phyloP scores from a whole-genome alignment of 345 rosid species.

The Odontarrhena argentea region DNA sequence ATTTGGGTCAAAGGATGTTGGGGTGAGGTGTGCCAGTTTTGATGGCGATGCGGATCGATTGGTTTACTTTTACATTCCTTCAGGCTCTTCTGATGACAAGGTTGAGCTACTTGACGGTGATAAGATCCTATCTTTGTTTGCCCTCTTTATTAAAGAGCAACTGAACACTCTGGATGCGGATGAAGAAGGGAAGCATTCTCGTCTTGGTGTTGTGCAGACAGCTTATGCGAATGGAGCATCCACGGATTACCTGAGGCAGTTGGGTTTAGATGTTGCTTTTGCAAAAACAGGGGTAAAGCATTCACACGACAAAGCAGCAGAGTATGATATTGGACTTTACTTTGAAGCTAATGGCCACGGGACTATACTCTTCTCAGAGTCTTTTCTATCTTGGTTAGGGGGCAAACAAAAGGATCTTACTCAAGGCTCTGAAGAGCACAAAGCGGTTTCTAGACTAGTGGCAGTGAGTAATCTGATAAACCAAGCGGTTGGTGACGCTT shows the following conservation, averaged over 20 bases:
- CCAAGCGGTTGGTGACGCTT: slow-evolving; percentile 97
- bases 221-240: slow-evolving; percentile 99
- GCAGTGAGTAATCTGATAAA: slow-evolving; percentile 82
- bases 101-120: slow-evolving; percentile 89
- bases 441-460: slow-evolving; percentile 71
- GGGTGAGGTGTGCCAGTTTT: slow-evolving; percentile 88
- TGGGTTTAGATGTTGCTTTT: slow-evolving; percentile 69
- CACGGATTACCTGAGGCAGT: slow-evolving; percentile 61
- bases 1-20: slow-evolving; percentile 58
- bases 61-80: slow-evolving; percentile 63
- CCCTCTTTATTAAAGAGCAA: slow-evolving; percentile 78
- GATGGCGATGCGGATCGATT: slow-evolving; percentile 97
- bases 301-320: slow-evolving; percentile 78
- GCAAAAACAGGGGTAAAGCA: slow-evolving; percentile 91
- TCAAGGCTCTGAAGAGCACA: slow-evolving; percentile 71
- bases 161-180: slow-evolving; percentile 49
- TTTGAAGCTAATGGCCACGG: slow-evolving; percentile 99
- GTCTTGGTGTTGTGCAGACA: slow-evolving; percentile 83
- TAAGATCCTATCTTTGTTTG: slow-evolving; percentile 87
- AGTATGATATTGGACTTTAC: slow-evolving; percentile 87
- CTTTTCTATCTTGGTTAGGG: slow-evolving; percentile 59
- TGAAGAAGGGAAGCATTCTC: slow-evolving; percentile 46
- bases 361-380: slow-evolving; percentile 77
- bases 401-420: slow-evolving; percentile 50
- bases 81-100: slow-evolving; percentile 39